Evolutionary conservation across 805 yeast species (phyloP), one percentile per base, ranked within the genome.

Genomic region (Candida saitoana): DNA sequence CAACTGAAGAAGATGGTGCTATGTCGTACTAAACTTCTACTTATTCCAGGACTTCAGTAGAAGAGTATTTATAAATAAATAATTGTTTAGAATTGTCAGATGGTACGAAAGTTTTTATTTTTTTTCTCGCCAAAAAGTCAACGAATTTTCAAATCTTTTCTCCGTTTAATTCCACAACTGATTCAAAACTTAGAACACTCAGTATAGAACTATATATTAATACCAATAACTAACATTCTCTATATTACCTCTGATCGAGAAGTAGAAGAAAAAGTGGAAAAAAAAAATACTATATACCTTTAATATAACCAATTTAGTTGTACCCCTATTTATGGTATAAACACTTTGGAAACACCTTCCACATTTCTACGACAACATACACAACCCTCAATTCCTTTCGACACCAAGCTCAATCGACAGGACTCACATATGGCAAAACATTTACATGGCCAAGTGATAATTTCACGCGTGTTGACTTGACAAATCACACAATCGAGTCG

Each of bases 371-470:
- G 74, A 55, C 97, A 90, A 54, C 95, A 85, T 0, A 89, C 91
- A 61, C 97, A 90, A 1, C 82, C 83, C 43, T 76, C 77, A 55
- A 83, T 82, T 9, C 85, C 84, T 46, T 89, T 74, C 25, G 82
- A 65, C 5, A 87, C 87, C 40, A 90, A 69, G 14, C 84, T 77
- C 8, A 81, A 67, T 14, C 97, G 73, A 56, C 97, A 90, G 18
- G 77, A 74, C 49, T 89, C 96, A 60, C 97, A 90, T 4, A 90
- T 69, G 0, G 96, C 89, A 42, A 90, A 77, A 60, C 97, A 90
- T 51, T 80, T 77, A 57, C 97, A 90, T 0, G 97, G 97, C 97
- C 97, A 90, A 2, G 91, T 67, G 6, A 90, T 80, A 33, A 90
- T 77, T 43, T 83, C 85, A 49, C 96, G 71, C 4, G 80, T 76